These are phyloP conservation scores for Mycena filopes DNA, from an alignment of 768 basidiomycete genomes.

Conservation along the genomic window DNA sequence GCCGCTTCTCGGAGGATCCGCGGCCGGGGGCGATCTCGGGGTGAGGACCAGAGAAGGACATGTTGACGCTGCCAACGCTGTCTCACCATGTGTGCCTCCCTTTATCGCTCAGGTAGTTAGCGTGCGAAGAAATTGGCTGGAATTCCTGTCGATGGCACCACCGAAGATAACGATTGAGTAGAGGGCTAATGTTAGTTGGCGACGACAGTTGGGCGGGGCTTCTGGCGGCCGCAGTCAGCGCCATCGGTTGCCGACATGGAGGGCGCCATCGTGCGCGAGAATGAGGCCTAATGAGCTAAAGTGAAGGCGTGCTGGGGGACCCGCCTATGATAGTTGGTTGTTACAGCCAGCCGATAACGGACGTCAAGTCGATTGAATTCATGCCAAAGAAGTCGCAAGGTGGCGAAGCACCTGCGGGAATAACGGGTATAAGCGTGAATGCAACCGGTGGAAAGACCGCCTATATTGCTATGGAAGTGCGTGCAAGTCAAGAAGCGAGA, in stretches of 20 bases:
- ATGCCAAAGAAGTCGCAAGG: too few relatives aligned
- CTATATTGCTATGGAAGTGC: too few relatives aligned
- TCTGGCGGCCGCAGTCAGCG: background rate
- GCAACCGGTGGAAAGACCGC: too few relatives aligned
- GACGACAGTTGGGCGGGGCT: background rate
- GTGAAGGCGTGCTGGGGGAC: too few relatives aligned
- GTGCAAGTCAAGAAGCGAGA: too few relatives aligned
- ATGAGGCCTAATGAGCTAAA: too few relatives aligned
- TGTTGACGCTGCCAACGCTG: background rate
- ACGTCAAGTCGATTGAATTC: too few relatives aligned
- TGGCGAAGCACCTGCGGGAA: too few relatives aligned
- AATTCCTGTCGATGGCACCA: background rate
- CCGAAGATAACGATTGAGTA: background rate
- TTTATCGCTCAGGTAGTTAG: background rate
- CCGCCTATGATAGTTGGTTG: too few relatives aligned
- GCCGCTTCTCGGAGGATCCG: background rate
- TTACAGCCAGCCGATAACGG: too few relatives aligned
- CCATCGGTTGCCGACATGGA: slow-evolving; percentile 4
- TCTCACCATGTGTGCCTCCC: background rate
- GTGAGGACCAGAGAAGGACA: slow-evolving; percentile 11
- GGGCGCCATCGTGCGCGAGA: slow-evolving; percentile 7
- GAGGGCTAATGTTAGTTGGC: background rate
- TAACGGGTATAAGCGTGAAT: too few relatives aligned
- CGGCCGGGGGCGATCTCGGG: background rate
- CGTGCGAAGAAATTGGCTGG: background rate